These are phyloP conservation scores for Excoecaria cochinchinensis DNA, from an alignment of 345 rosid species.

Conservation along the genomic window DNA sequence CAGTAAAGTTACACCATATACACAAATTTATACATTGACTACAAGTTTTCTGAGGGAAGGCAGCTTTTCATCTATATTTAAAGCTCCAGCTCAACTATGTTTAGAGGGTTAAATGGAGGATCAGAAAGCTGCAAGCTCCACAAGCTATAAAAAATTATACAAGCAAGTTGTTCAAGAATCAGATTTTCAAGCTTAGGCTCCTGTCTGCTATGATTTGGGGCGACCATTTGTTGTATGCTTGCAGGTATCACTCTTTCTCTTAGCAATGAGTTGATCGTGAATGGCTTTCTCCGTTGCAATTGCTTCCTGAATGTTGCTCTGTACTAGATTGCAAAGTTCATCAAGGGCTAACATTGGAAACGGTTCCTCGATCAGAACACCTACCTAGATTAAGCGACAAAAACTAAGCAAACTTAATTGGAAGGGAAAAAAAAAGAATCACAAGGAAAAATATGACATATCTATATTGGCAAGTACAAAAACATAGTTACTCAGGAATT, in stretches of 20 bases:
- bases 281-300: slow-evolving; percentile 52
- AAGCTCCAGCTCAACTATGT: not conserved
- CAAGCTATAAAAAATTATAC: not conserved
- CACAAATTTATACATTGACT: not conserved
- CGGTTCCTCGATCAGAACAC: slow-evolving; percentile 97
- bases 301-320: slow-evolving; percentile 59
- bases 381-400: slow-evolving; percentile 49
- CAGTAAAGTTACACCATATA: not conserved
- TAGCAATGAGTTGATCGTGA: slow-evolving; percentile 42
- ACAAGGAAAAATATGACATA: no score
- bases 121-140: no score
- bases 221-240: slow-evolving; percentile 69
- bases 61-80: not conserved
- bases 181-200: not conserved
- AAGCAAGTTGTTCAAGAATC: not conserved
- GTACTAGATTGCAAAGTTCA: slow-evolving; percentile 59
- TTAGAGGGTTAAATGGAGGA: not conserved
- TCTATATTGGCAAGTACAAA: not conserved
- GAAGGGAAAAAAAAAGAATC: no score
- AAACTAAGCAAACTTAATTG: not conserved
- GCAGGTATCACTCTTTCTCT: slow-evolving; percentile 41
- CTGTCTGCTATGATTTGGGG: slow-evolving; percentile 37
- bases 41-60: not conserved
- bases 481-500: not conserved
- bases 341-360: slow-evolving; percentile 89